These are phyloP conservation scores for Phylloboletellus chloephorus DNA, from an alignment of 1,284 basidiomycete species.

Conservation along the genomic window DNA sequence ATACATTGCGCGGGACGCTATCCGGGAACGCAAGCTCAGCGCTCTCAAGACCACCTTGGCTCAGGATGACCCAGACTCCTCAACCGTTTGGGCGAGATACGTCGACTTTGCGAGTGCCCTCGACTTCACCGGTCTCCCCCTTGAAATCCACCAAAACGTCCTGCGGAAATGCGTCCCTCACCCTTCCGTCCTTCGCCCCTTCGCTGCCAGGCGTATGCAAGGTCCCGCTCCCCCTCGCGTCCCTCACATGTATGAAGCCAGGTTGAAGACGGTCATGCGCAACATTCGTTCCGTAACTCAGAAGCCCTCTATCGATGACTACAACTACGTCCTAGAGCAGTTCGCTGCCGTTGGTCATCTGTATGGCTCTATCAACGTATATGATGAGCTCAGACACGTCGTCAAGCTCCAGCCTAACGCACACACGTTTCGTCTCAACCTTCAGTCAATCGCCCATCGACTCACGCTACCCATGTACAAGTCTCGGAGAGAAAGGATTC, in stretches of 20 bases:
- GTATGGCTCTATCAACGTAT: constrained; percentile 50
- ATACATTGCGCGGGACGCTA: constrained; percentile 7
- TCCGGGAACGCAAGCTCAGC: constrained; percentile 29
- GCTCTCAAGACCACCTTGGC: constrained; percentile 32
- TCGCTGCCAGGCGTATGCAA: constrained; percentile 37
- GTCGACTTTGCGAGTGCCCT: constrained; percentile 46
- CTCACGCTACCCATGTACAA: constrained; percentile 51
- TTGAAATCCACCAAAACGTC: constrained; percentile 61
- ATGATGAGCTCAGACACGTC: constrained; percentile 48
- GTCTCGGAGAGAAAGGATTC: constrained; percentile 30
- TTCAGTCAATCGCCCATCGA: constrained; percentile 64
- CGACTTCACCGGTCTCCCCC: constrained; percentile 46
- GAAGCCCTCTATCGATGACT: constrained; percentile 56
- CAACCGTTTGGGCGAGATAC: constrained; percentile 57
- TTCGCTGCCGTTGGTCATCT: constrained; percentile 69
- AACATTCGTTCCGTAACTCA: constrained; percentile 57
- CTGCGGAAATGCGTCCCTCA: constrained; percentile 58
- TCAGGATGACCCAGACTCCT: constrained; percentile 34
- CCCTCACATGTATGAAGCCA: constrained; percentile 52
- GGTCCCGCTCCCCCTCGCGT: constrained; percentile 32
- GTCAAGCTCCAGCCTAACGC: constrained; percentile 41
- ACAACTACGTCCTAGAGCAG: constrained; percentile 65
- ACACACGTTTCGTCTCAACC: constrained; percentile 55
- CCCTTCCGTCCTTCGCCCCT: constrained; percentile 40
- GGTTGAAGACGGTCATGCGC: constrained; percentile 58